Evolutionary conservation across 2,329 filamentous ascomycete genomes (phyloP).

Genomic region (Tolypocladium pustulatum): DNA sequence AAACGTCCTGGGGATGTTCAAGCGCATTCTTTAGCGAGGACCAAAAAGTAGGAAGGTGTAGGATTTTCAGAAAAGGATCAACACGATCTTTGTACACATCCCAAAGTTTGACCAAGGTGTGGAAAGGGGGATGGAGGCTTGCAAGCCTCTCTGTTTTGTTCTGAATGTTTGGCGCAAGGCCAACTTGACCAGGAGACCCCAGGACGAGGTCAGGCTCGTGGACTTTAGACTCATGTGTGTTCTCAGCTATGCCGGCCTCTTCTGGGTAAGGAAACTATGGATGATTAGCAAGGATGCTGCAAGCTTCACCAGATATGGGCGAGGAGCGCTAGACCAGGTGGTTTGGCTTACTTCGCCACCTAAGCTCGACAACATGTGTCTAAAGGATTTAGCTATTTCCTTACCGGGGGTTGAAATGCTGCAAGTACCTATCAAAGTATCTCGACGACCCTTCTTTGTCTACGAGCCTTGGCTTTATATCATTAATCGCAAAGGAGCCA

Average conservation of each 20-base stretch:
- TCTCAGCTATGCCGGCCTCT: neutral
- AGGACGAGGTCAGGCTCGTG: neutral
- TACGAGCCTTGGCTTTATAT: neutral
- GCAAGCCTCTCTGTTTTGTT: neutral
- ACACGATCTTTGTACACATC: neutral
- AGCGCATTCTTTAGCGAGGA: neutral
- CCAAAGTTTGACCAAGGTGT: neutral
- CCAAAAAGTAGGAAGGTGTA: neutral
- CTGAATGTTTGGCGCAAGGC: neutral
- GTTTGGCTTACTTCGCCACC: neutral
- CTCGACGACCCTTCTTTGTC: neutral
- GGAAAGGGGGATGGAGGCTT: neutral
- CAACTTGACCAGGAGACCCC: neutral
- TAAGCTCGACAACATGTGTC: neutral
- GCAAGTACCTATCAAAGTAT: neutral
- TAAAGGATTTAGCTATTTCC: neutral
- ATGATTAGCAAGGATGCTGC: neutral
- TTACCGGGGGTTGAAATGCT: neutral
- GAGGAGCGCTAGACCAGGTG: neutral
- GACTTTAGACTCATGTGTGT: neutral
- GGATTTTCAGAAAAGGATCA: neutral
- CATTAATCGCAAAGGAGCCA: neutral
- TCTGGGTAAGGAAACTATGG: neutral
- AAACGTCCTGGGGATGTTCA: neutral
- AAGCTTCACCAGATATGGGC: neutral